Percentiles rank a stretch among this genome's conserved stretches.
Evolutionary conservation across 1,284 basidiomycete genomes (phyloP).

Genomic region (Coriolopsis trogii): DNA sequence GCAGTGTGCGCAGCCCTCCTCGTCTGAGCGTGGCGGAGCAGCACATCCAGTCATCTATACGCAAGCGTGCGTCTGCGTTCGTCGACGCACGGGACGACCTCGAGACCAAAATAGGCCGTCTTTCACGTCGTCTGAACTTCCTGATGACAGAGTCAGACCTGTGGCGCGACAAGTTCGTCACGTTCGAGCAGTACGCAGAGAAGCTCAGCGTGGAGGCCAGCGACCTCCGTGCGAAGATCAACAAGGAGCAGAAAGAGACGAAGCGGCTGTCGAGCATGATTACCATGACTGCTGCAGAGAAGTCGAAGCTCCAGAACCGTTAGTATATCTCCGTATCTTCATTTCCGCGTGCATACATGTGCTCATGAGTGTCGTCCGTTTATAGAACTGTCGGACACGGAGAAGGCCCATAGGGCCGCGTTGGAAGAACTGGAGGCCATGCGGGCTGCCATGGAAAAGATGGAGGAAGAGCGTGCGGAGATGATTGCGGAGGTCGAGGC

Average conservation of each 20-base stretch:
- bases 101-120: conserved; percentile 86
- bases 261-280: conserved; percentile 80
- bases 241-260: conserved; percentile 86
- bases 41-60: conserved; percentile 82
- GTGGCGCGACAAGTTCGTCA: conserved; percentile 90
- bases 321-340: conserved; percentile 33
- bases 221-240: conserved; percentile 81
- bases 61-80: conserved; percentile 88
- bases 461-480: conserved; percentile 82
- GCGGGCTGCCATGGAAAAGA: conserved; percentile 77
- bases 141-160: conserved; percentile 89
- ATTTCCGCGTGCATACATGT: conserved; percentile 2
- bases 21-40: conserved; percentile 80
- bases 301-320: conserved; percentile 74
- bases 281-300: conserved; percentile 75
- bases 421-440: conserved; percentile 69
- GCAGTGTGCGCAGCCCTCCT: conserved; percentile 69
- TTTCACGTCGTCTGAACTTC: conserved; percentile 84
- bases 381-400: conserved; percentile 71
- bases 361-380: conserved; percentile 4
- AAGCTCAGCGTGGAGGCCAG: conserved; percentile 83
- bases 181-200: conserved; percentile 91
- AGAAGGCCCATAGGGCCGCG: conserved; percentile 73
- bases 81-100: conserved; percentile 92
- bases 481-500: conserved; percentile 89